Evolutionary conservation across 441 rosid genomes (phyloP), one percentile per base, ranked within the genome.

Genomic region (Gossypium aridum): DNA sequence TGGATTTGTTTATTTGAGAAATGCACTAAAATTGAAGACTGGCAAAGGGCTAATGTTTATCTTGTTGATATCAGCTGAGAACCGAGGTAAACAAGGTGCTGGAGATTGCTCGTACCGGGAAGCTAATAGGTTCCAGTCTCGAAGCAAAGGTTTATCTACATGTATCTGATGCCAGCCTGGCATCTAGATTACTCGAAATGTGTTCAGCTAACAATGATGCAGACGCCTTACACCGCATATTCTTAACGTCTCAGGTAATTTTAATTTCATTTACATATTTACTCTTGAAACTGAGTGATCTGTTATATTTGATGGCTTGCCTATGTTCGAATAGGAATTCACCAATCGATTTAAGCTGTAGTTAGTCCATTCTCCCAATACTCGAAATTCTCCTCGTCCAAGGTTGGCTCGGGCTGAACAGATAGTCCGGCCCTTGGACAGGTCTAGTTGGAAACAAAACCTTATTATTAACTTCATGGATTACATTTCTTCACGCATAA

Each of bases 21-120:
- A 49, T 49, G 54, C 54, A 13, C 57, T 65, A 25, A 25, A 26
- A 16, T 3, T 2, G 43, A 53, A 22, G 16, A 49, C 25, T 23
- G 54, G 3, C 22, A 6, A 26, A n/a, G 34, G 60, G 61, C 31
- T 63, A 70, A 19, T 64, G 54, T 60, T 53, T 39, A 2, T 64
- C 26, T 64, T 31, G 51, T 51, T 20, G 25, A 17, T 75, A 63
- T 71, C 92, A 95, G 96, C 85, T 95, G 82, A 89, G 99, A 82
- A 91, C 92, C 0, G 98, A 95, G 92, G 97, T 95, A 81, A 95
- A 95, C 76, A 95, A 93, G 78, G 95, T 91, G 66, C 74, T 95
- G 82, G 99, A 91, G 88, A 79, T 83, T 53, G 99, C 98, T 85
- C 97, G 98, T 28, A 83, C 80, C 9, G 92, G 76, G 75, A 95